Percentiles rank a stretch among this genome's conserved stretches.
These are phyloP conservation scores for Anthoceros angustus DNA, from an alignment of 225 moss, liverwort and hornwort species.

Conservation along the genomic window DNA sequence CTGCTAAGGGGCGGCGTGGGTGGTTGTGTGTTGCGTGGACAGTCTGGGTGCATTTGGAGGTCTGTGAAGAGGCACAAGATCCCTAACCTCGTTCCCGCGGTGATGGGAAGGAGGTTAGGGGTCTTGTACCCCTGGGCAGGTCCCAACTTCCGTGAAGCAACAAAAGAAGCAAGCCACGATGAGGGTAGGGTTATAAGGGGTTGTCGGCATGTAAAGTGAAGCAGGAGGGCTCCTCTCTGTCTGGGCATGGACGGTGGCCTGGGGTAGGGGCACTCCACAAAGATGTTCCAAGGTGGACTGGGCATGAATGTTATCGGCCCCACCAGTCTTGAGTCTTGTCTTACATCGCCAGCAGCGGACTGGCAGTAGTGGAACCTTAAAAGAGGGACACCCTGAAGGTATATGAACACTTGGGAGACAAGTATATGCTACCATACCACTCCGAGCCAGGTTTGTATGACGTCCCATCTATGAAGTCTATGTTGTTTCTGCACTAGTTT, in stretches of 20 bases:
- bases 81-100: too few species aligned
- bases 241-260: slow-evolving; percentile 51
- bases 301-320: neutral
- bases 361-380: slow-evolving; percentile 63
- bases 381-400: slow-evolving; percentile 43
- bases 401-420: slow-evolving; percentile 39
- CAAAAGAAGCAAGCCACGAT: too few species aligned
- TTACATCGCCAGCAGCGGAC: slow-evolving; percentile 31
- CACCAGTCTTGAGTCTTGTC: neutral
- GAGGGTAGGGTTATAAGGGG: too few species aligned
- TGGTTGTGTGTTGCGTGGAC: too few species aligned
- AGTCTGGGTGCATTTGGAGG: too few species aligned
- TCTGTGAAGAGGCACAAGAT: too few species aligned
- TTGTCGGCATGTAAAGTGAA: too few species aligned
- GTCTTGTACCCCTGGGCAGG: too few species aligned
- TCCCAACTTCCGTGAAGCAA: too few species aligned
- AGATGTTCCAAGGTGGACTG: neutral
- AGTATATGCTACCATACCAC: slow-evolving; percentile 65
- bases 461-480: neutral
- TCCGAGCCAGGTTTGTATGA: slow-evolving; percentile 65
- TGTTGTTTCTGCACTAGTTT: neutral
- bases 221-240: slow-evolving; percentile 30
- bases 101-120: too few species aligned
- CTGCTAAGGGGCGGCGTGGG: too few species aligned
- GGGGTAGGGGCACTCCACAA: slow-evolving; percentile 19